Conservation (phyloP, 441 rosid species). For the Melianthus villosus region DNA sequence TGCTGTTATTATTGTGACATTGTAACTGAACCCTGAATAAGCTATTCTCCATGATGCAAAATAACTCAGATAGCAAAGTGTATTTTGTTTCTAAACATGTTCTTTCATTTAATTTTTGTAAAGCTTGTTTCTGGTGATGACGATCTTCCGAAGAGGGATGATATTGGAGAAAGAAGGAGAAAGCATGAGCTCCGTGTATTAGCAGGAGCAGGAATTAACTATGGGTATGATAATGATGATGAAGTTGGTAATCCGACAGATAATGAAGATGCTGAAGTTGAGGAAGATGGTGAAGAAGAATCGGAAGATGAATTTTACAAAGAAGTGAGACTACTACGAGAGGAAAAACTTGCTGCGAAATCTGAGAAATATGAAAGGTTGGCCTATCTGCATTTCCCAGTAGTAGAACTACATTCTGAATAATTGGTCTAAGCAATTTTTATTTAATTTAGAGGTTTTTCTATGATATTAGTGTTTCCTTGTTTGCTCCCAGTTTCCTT, state of each 20-base stretch:
- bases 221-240: conserved; percentile 36
- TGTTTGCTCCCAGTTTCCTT: too few species aligned
- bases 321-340: conserved; percentile 39
- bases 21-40: too few species aligned
- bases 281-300: conserved; percentile 30
- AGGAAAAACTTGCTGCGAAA: conserved; percentile 55
- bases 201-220: conserved; percentile 59
- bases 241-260: conserved; percentile 15
- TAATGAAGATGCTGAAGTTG: conserved; percentile 20
- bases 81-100: too few species aligned
- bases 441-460: too few species aligned
- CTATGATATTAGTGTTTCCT: too few species aligned
- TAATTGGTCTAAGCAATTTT: too few species aligned
- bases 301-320: conserved; percentile 61
- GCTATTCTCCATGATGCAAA: too few species aligned
- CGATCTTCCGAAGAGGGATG: conserved; percentile 82
- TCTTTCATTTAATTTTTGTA: neutral
- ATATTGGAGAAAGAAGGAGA: conserved; percentile 82
- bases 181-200: conserved; percentile 67
- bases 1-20: too few species aligned
- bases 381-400: neutral
- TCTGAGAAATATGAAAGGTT: conserved; percentile 52
- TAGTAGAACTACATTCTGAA: too few species aligned
- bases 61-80: too few species aligned
- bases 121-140: conserved; percentile 73